Percentiles rank a stretch among this genome's conserved stretches.
Evolutionary conservation across 805 yeast genomes (phyloP).

Genomic region (Candida taoyuanica): DNA sequence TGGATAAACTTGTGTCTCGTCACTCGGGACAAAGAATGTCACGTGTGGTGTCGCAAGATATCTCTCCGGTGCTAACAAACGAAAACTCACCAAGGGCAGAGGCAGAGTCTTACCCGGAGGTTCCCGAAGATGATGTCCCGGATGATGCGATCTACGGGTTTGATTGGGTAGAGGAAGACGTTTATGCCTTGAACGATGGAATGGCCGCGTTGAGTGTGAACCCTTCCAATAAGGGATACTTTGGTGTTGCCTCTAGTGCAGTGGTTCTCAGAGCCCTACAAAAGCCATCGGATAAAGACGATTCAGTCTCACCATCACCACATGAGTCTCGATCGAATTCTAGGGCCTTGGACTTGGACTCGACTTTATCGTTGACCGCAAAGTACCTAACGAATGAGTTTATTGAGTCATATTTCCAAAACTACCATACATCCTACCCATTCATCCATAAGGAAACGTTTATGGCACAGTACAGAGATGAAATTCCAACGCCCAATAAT

Average conservation of each 20-base stretch:
- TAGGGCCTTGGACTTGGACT: conserved; percentile 21
- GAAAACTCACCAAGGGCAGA: conserved; percentile 6
- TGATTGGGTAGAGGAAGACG: conserved; percentile 56
- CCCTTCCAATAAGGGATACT: conserved; percentile 55
- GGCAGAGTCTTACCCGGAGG: conserved; percentile 25
- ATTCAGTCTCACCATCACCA: conserved; percentile 15
- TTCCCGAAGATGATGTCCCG: conserved; percentile 35
- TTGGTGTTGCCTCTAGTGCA: conserved; percentile 61
- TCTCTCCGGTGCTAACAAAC: neutral
- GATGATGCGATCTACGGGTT: conserved; percentile 47
- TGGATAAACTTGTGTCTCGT: conserved; percentile 35
- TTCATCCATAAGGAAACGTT: conserved; percentile 53
- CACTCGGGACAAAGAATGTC: conserved; percentile 11
- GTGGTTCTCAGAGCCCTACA: conserved; percentile 47
- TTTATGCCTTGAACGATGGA: conserved; percentile 44
- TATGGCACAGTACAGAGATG: conserved; percentile 40
- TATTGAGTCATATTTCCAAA: conserved; percentile 48
- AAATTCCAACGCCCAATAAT: conserved; percentile 37
- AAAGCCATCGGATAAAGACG: conserved; percentile 28
- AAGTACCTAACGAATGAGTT: conserved; percentile 32
- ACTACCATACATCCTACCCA: conserved; percentile 61
- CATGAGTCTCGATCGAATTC: conserved; percentile 25
- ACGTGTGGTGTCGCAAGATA: neutral
- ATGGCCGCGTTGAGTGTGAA: conserved; percentile 57
- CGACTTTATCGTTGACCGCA: conserved; percentile 26